These are phyloP conservation scores for Pontederia paniculata DNA, from an alignment of 176 grass and related monocot species.

Conservation along the genomic window DNA sequence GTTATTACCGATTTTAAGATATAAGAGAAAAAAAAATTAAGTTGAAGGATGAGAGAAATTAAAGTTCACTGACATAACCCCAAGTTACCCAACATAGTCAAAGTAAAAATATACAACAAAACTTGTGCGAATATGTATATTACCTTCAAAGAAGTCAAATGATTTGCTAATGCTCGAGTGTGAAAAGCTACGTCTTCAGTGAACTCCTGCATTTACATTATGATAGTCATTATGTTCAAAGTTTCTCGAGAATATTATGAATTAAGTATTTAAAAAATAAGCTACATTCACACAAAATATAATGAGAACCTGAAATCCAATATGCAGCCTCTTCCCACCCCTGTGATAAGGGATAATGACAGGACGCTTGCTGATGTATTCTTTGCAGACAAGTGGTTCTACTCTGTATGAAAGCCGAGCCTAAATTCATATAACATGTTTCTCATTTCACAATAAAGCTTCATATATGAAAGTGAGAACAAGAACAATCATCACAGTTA, in stretches of 20 bases:
- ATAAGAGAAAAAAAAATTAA: no score
- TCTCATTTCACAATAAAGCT: slow-evolving; percentile 39
- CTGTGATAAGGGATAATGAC: slow-evolving; percentile 92
- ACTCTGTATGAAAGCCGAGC: slow-evolving; percentile 66
- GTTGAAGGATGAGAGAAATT: no score
- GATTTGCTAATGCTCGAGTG: slow-evolving; percentile 39
- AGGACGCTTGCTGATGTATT: slow-evolving; percentile 61
- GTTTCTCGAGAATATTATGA: not conserved
- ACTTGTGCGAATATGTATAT: slow-evolving; percentile 2
- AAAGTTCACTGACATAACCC: no score
- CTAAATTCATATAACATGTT: slow-evolving; percentile 48
- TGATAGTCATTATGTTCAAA: not conserved
- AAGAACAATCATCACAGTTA: no score
- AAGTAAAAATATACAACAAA: no score
- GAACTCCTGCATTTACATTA: slow-evolving; percentile 55
- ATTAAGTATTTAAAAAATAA: not conserved
- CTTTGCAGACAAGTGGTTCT: slow-evolving; percentile 96
- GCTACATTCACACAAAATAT: not conserved
- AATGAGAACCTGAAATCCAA: slow-evolving; percentile 56
- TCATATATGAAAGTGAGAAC: no score
- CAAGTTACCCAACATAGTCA: no score
- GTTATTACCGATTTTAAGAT: no score
- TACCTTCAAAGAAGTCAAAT: slow-evolving; percentile 58
- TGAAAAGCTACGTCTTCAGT: slow-evolving; percentile 49
- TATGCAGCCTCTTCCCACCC: slow-evolving; percentile 92